A percentile compares a stretch with the other conserved stretches of the same genome.
Evolutionary conservation across 1,139 yeast species (phyloP).

Genomic region (Yamadazyma epiphylla): DNA sequence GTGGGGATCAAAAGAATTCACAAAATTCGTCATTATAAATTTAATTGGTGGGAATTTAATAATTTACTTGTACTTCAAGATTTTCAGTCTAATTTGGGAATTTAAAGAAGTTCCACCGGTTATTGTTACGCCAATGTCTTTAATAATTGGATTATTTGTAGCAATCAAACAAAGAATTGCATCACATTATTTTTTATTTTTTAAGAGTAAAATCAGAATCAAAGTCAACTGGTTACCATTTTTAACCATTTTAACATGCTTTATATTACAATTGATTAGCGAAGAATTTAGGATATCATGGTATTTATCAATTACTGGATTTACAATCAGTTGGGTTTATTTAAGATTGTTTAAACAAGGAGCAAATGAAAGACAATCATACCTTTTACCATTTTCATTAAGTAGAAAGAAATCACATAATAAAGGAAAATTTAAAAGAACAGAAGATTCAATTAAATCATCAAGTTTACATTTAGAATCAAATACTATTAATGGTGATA

Average conservation of each 20-base stretch:
- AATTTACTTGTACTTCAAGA: constrained; percentile 30
- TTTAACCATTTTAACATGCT: constrained; percentile 17
- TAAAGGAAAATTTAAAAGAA: constrained; percentile 10
- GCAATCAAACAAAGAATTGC: constrained; percentile 45
- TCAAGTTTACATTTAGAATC: constrained; percentile 22
- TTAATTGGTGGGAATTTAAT: constrained; percentile 29
- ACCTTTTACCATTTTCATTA: constrained; percentile 33
- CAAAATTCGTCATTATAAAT: constrained; percentile 23
- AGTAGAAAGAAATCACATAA: constrained; percentile 20
- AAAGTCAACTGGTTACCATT: constrained; percentile 40
- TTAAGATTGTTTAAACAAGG: constrained; percentile 39
- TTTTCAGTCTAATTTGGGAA: constrained; percentile 20
- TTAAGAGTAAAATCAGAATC: constrained; percentile 35
- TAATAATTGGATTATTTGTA: constrained; percentile 37
- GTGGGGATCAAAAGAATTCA: constrained; percentile 35
- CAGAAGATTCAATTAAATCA: constrained; percentile 2
- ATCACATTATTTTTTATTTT: constrained; percentile 38
- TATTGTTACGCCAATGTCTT: constrained; percentile 33
- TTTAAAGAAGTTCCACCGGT: constrained; percentile 38
- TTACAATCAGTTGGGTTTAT: constrained; percentile 38
- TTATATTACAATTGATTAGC: constrained; percentile 19
- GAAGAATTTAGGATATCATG: constrained; percentile 28
- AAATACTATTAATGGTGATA: constrained; percentile 28
- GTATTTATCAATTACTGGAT: constrained; percentile 24
- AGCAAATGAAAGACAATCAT: constrained; percentile 41